Conservation (phyloP, 1,139 yeast genomes). For the Protomyces inundatus region DNA sequence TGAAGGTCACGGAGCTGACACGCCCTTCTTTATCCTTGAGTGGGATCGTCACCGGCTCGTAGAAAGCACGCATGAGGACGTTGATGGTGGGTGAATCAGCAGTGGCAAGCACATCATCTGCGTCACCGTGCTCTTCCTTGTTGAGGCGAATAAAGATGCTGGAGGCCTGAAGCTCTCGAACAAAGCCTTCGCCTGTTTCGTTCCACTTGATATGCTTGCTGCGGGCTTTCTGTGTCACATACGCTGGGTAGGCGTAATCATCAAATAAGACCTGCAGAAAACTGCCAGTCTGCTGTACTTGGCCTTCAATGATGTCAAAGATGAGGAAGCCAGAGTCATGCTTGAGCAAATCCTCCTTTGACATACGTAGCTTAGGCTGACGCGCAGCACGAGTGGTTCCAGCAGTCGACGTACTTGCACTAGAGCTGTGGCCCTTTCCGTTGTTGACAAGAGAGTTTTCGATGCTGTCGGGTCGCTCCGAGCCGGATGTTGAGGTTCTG, state of each 20-base stretch:
- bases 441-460: not conserved
- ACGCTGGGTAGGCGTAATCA: constrained; percentile 60
- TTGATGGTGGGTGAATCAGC: constrained; percentile 62
- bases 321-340: constrained; percentile 74
- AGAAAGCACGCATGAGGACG: constrained; percentile 58
- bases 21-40: constrained; percentile 35
- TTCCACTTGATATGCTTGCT: constrained; percentile 47
- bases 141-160: constrained; percentile 56
- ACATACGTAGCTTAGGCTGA: constrained; percentile 52
- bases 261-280: constrained; percentile 74
- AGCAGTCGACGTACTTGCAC: not conserved
- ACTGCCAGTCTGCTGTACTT: constrained; percentile 49
- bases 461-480: not conserved
- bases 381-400: constrained; percentile 33
- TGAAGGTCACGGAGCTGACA: constrained; percentile 47
- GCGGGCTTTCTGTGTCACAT: constrained; percentile 49
- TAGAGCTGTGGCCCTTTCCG: not conserved
- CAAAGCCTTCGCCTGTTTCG: constrained; percentile 63
- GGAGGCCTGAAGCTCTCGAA: constrained; percentile 75
- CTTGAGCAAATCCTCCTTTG: constrained; percentile 57
- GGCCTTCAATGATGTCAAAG: constrained; percentile 58
- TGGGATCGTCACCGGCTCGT: constrained; percentile 46
- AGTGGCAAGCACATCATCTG: constrained; percentile 59
- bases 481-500: not conserved
- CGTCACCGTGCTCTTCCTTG: constrained; percentile 47